Evolutionary conservation across 1,139 yeast genomes (phyloP).

Genomic region (Suhomyces ambrosiae): DNA sequence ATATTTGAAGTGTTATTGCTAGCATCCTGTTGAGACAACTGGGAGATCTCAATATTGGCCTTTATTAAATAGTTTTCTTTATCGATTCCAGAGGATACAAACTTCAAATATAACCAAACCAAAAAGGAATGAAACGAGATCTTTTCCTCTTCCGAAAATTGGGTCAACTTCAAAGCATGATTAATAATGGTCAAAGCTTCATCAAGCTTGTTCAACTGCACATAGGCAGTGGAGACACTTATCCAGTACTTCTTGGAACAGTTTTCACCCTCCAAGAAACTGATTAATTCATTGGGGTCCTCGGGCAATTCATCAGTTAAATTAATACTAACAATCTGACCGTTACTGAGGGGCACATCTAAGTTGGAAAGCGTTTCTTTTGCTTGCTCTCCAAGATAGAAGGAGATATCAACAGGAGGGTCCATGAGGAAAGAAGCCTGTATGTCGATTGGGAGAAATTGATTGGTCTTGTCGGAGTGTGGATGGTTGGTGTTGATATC

Average conservation of each 20-base stretch:
- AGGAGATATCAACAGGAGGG: slow-evolving; percentile 40
- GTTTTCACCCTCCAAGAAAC: slow-evolving; percentile 75
- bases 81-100: slow-evolving; percentile 29
- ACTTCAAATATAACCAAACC: slow-evolving; percentile 70
- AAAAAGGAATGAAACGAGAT: slow-evolving; percentile 61
- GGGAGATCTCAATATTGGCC: slow-evolving; percentile 26
- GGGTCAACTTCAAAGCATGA: slow-evolving; percentile 53
- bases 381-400: slow-evolving; percentile 39
- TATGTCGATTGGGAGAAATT: neutral
- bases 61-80: slow-evolving; percentile 26
- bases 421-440: slow-evolving; percentile 24
- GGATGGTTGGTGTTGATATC: slow-evolving; percentile 6
- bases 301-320: slow-evolving; percentile 78
- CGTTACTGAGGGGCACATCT: slow-evolving; percentile 70
- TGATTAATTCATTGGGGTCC: slow-evolving; percentile 80
- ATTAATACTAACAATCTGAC: slow-evolving; percentile 72
- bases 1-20: slow-evolving; percentile 40
- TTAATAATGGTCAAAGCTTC: slow-evolving; percentile 69
- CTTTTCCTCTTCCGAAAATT: slow-evolving; percentile 50
- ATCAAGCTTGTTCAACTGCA: slow-evolving; percentile 55
- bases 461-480: slow-evolving; percentile 1
- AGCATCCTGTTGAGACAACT: slow-evolving; percentile 18
- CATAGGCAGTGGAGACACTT: slow-evolving; percentile 79
- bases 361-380: slow-evolving; percentile 39
- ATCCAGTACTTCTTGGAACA: slow-evolving; percentile 83